Conservation (phyloP, 306 rosid genomes). For the Hippophae rhamnoides region DNA sequence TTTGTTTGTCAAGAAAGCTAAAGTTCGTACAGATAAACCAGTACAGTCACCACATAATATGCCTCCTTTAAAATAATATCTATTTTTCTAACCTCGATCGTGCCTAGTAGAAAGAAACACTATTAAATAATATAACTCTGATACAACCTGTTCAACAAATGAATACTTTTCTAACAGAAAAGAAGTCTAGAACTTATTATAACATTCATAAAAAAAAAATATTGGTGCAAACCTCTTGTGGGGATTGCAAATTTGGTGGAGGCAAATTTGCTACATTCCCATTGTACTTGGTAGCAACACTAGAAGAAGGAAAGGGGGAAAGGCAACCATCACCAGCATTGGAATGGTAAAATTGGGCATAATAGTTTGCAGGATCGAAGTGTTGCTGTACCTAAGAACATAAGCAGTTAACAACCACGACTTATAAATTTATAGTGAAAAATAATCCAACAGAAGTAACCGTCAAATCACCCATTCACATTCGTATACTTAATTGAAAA, state of each 20-base stretch:
- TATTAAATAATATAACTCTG: background rate
- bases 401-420: slow-evolving; percentile 16
- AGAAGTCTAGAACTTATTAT: background rate
- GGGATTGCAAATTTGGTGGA: slow-evolving; percentile 58
- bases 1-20: too few relatives aligned
- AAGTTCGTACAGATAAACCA: too few relatives aligned
- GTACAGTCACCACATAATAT: too few relatives aligned
- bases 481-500: too few relatives aligned
- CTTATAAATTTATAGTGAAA: too few relatives aligned
- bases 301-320: slow-evolving; percentile 75
- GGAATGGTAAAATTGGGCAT: slow-evolving; percentile 77
- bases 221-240: slow-evolving; percentile 63
- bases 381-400: slow-evolving; percentile 65
- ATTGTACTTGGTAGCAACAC: slow-evolving; percentile 60
- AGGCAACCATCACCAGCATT: slow-evolving; percentile 71
- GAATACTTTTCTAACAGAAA: background rate
- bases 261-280: slow-evolving; percentile 66
- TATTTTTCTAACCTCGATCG: background rate
- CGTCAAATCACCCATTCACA: too few relatives aligned
- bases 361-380: slow-evolving; percentile 69
- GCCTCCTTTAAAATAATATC: too few relatives aligned
- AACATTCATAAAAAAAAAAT: background rate
- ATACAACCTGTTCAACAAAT: background rate
- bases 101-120: background rate
- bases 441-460: too few relatives aligned